Conservation (phyloP, 805 yeast species). For the Schwanniomyces occidentalis region DNA sequence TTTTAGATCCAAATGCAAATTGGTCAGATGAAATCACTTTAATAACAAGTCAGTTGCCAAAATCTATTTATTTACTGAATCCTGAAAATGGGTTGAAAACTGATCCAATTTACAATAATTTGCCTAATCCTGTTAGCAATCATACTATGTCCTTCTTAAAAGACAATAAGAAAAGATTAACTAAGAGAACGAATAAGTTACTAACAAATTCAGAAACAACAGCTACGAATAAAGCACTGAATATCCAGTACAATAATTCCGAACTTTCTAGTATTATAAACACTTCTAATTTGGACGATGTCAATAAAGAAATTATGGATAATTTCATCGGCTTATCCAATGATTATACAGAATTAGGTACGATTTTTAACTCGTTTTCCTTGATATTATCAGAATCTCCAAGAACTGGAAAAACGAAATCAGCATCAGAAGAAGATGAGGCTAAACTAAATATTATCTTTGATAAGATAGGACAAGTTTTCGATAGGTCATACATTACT, state of each 20-base stretch:
- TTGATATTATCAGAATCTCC: conserved; percentile 41
- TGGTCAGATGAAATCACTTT: conserved; percentile 69
- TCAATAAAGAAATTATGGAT: conserved; percentile 54
- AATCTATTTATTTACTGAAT: conserved; percentile 40
- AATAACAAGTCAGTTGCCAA: conserved; percentile 40
- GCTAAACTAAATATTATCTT: conserved; percentile 38
- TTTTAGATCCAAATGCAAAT: conserved; percentile 79
- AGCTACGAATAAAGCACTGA: neutral
- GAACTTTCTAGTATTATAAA: conserved; percentile 14
- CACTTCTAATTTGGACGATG: conserved; percentile 53
- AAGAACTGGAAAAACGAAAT: conserved; percentile 19
- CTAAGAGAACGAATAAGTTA: conserved; percentile 21
- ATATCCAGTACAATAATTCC: conserved; percentile 2
- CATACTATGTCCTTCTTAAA: conserved; percentile 35
- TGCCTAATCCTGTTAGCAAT: conserved; percentile 34
- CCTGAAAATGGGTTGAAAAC: conserved; percentile 45
- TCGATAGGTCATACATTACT: conserved; percentile 65
- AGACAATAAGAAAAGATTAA: conserved; percentile 25
- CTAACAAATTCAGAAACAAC: conserved; percentile 4
- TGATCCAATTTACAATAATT: conserved; percentile 30
- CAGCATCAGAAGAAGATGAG: conserved; percentile 21
- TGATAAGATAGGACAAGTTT: conserved; percentile 84
- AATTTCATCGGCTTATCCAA: conserved; percentile 59
- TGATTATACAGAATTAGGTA: conserved; percentile 76
- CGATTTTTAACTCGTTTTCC: conserved; percentile 53